Evolutionary conservation across 1,284 basidiomycete genomes (phyloP).

Genomic region (Leucoagaricus sp.): DNA sequence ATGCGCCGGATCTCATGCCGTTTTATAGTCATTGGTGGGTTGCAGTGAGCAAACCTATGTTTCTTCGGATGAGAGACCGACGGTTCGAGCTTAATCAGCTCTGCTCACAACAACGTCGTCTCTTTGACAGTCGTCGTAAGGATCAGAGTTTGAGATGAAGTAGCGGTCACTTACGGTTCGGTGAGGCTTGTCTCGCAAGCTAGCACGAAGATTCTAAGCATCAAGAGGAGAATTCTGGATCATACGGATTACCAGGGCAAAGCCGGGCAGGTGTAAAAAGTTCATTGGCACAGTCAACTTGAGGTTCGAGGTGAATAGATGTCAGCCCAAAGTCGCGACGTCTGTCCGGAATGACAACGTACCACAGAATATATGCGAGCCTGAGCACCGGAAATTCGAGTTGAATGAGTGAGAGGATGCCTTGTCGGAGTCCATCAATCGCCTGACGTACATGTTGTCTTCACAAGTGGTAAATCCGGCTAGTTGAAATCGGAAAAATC

Average conservation of each 20-base stretch:
- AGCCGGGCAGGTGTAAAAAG: constrained; percentile 73
- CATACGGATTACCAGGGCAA: constrained; percentile 61
- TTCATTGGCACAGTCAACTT: constrained; percentile 84
- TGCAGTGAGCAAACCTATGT: constrained; percentile 72
- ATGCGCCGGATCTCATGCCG: constrained; percentile 43
- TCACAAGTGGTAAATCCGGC: constrained; percentile 6
- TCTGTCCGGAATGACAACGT: constrained; percentile 24
- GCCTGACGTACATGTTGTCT: constrained; percentile 54
- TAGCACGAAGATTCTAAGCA: constrained; percentile 22
- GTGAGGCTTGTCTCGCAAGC: constrained; percentile 79
- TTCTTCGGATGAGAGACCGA: neutral
- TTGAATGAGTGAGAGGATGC: neutral
- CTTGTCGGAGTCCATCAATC: neutral
- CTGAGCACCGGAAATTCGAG: constrained; percentile 35
- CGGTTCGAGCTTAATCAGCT: neutral
- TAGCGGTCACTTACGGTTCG: constrained; percentile 59
- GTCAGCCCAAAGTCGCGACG: no score
- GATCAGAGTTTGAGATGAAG: neutral
- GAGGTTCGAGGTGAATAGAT: constrained; percentile 5
- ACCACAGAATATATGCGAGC: constrained; percentile 86
- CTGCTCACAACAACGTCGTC: constrained; percentile 77
- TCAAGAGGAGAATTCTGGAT: neutral
- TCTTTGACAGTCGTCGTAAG: constrained; percentile 36
- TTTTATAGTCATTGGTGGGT: constrained; percentile 86
- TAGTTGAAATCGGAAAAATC: constrained; percentile 28